Evolutionary conservation across 345 rosid species (phyloP).

Genomic region (Moringa oleifera): DNA sequence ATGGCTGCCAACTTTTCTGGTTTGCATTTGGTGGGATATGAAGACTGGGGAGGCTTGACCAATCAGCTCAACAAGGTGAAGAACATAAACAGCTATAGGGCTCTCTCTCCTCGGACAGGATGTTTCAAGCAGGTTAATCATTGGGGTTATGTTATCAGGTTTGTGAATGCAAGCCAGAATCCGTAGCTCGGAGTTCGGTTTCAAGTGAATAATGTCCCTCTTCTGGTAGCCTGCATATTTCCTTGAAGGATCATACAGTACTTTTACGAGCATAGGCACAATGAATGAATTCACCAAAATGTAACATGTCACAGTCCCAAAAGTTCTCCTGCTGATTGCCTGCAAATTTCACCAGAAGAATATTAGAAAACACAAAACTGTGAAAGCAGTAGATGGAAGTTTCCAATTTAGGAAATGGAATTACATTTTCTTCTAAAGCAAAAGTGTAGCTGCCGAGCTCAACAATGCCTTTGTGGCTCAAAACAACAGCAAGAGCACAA

Average conservation of each 20-base stretch:
- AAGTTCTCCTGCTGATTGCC: background rate
- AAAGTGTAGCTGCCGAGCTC: conserved; percentile 30
- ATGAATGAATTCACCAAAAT: conserved; percentile 16
- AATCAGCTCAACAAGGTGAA: conserved; percentile 46
- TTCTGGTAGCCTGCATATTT: conserved; percentile 42
- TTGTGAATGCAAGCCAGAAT: conserved; percentile 45
- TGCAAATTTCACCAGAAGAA: background rate
- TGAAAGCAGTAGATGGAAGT: too few relatives aligned
- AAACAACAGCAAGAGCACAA: conserved; percentile 37
- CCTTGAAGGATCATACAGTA: conserved; percentile 43
- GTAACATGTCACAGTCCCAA: conserved; percentile 7
- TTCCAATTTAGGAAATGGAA: too few relatives aligned
- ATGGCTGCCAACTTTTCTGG: background rate
- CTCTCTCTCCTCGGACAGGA: conserved; percentile 27
- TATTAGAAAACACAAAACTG: too few relatives aligned
- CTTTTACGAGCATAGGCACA: conserved; percentile 37
- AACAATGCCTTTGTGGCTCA: conserved; percentile 41
- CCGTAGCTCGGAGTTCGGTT: conserved; percentile 26
- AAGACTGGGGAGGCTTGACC: conserved; percentile 45
- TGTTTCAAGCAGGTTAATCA: conserved; percentile 30
- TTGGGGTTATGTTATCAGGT: conserved; percentile 30
- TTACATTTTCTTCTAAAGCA: conserved; percentile 16
- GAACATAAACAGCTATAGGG: conserved; percentile 36
- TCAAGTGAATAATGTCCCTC: conserved; percentile 32
- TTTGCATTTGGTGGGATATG: conserved; percentile 38